Percentiles rank a stretch among this genome's conserved stretches.
Conservation (phyloP, 2,329 filamentous ascomycete species). For the Aureobasidium sp. region DNA sequence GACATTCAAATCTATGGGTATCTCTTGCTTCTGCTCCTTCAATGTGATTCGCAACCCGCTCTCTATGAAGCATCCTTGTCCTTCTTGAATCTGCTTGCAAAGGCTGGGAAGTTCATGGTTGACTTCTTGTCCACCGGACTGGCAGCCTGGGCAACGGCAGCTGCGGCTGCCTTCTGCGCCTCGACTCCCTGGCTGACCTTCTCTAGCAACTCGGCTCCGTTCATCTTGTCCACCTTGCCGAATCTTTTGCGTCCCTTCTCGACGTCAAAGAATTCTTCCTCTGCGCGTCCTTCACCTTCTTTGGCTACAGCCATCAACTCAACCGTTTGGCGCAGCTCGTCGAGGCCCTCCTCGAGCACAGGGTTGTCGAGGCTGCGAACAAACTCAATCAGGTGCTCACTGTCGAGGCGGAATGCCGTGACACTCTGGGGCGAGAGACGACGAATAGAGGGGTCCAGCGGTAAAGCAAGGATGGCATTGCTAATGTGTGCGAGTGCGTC, state of each 20-base stretch:
- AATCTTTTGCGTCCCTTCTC: conserved; percentile 87
- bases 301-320: conserved; percentile 59
- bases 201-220: conserved; percentile 81
- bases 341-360: conserved; percentile 78
- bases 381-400: conserved; percentile 74
- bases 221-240: conserved; percentile 81
- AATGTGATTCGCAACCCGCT: background rate
- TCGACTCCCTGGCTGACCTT: conserved; percentile 46
- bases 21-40: background rate
- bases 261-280: conserved; percentile 90
- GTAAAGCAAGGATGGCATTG: conserved; percentile 48
- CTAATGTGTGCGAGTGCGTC: conserved; percentile 88
- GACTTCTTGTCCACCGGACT: conserved; percentile 12
- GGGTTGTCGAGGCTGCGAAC: conserved; percentile 73
- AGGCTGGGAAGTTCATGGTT: conserved; percentile 14
- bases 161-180: conserved; percentile 11
- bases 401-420: conserved; percentile 69
- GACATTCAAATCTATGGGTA: background rate
- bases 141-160: conserved; percentile 12
- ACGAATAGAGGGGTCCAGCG: conserved; percentile 68
- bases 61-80: background rate
- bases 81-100: conserved; percentile 16
- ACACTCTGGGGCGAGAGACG: conserved; percentile 85
- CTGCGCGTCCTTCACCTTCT: conserved; percentile 55
- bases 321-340: conserved; percentile 89